These are phyloP conservation scores for Fagopyrum homotropicum DNA, from an alignment of 148 eudicot genomes.

Conservation along the genomic window DNA sequence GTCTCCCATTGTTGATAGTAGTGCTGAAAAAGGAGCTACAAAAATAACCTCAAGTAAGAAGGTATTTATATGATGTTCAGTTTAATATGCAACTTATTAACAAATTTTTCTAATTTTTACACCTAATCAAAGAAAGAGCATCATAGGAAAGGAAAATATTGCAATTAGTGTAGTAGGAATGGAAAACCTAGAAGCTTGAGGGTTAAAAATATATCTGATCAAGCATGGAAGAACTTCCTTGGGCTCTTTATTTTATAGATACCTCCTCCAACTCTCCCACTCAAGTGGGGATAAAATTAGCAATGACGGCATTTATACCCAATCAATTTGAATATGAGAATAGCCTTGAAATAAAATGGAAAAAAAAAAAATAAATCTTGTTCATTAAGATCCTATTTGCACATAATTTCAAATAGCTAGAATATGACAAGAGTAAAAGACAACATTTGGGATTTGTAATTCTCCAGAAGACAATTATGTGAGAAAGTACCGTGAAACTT, in stretches of 20 bases:
- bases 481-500: not conserved
- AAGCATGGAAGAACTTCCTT: not conserved
- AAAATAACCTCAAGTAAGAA: too few species aligned
- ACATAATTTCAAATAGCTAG: not conserved
- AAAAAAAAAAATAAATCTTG: too few species aligned
- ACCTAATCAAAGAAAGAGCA: not conserved
- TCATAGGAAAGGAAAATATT: too few species aligned
- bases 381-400: not conserved
- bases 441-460: not conserved
- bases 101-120: too few species aligned
- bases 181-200: not conserved
- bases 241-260: not conserved
- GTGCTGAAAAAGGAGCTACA: not conserved
- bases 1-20: conserved; percentile 35
- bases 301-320: too few species aligned
- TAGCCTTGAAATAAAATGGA: not conserved
- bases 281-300: not conserved
- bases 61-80: too few species aligned
- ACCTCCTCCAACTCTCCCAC: not conserved
- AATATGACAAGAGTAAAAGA: not conserved
- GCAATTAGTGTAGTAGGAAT: not conserved
- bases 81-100: not conserved
- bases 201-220: not conserved
- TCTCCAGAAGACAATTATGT: not conserved
- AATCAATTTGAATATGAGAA: not conserved